Evolutionary conservation across 495 filamentous ascomycete species (phyloP).

Genomic region (Endocarpon pusillum): DNA sequence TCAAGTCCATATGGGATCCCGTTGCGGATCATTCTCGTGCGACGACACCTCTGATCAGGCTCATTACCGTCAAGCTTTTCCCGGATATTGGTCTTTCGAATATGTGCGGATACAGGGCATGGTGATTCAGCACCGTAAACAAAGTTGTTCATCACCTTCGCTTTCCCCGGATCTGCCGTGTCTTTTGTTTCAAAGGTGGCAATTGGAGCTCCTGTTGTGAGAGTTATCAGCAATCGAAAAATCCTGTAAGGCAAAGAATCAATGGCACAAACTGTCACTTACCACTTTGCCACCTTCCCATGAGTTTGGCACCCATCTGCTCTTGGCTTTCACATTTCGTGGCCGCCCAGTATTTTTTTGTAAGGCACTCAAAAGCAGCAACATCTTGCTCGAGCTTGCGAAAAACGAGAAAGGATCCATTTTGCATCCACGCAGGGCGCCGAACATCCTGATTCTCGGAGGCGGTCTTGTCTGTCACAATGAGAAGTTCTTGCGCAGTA

Average conservation of each 20-base stretch:
- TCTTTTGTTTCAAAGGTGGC: constrained; percentile 3
- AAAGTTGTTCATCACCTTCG: constrained; percentile 13
- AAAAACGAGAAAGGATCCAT: constrained; percentile 23
- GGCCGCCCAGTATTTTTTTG: background rate
- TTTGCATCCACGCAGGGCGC: constrained; percentile 14
- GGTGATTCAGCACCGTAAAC: constrained; percentile 7
- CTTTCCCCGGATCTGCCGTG: background rate
- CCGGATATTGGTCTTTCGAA: constrained; percentile 20
- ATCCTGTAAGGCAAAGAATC: background rate
- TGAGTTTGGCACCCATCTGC: constrained; percentile 17
- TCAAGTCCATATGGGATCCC: constrained; percentile 16
- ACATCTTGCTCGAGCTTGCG: constrained; percentile 20
- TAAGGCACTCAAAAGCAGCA: constrained; percentile 10
- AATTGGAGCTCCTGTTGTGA: constrained; percentile 3
- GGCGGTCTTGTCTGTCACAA: background rate
- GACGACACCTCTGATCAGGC: background rate
- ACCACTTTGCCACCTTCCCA: constrained; percentile 25
- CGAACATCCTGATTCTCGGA: background rate
- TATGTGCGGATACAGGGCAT: constrained; percentile 22
- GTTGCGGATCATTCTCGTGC: constrained; percentile 11
- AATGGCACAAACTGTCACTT: background rate
- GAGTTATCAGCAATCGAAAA: background rate
- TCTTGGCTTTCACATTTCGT: constrained; percentile 8
- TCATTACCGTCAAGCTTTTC: constrained; percentile 7
- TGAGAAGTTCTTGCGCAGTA: background rate